A percentile compares a stretch with the other conserved stretches of the same genome.
Evolutionary conservation across 176 grass and related monocot genomes (phyloP).

Genomic region (Rhynchospora tenuis): DNA sequence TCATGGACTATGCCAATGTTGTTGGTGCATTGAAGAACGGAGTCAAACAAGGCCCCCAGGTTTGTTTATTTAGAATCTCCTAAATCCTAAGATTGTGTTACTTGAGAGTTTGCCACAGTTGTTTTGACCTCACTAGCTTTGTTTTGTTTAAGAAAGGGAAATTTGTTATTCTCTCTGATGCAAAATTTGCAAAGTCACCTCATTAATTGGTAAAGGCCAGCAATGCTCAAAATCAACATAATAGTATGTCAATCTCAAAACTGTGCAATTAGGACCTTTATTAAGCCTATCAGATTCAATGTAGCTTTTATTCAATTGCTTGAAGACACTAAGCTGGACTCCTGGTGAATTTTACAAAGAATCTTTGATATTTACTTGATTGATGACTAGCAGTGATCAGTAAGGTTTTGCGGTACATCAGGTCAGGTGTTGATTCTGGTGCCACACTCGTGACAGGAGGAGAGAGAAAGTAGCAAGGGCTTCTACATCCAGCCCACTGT

Average conservation of each 20-base stretch:
- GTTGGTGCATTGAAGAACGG: constrained; percentile 71
- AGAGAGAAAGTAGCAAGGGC: no score
- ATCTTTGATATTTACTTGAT: constrained; percentile 41
- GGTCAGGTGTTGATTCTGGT: constrained; percentile 52
- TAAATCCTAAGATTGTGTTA: neutral
- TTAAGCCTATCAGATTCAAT: neutral
- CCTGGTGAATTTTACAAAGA: neutral
- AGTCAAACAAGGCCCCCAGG: constrained; percentile 90
- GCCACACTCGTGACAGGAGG: no score
- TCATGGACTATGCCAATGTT: no score
- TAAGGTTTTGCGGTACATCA: constrained; percentile 71
- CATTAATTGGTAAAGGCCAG: no score
- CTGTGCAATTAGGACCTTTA: no score
- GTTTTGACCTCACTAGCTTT: neutral
- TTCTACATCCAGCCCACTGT: no score
- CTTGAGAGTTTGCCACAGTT: neutral
- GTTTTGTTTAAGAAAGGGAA: neutral
- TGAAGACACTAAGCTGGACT: neutral
- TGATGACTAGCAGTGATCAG: constrained; percentile 70
- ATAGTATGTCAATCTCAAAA: no score
- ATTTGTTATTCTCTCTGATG: no score
- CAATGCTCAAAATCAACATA: no score
- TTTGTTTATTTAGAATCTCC: constrained; percentile 15
- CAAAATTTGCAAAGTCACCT: no score
- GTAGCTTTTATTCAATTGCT: neutral